A percentile compares a stretch with the other conserved stretches of the same genome.
phyloP scores from a whole-genome alignment of 495 filamentous ascomycete species.

The Tuber indicum region DNA sequence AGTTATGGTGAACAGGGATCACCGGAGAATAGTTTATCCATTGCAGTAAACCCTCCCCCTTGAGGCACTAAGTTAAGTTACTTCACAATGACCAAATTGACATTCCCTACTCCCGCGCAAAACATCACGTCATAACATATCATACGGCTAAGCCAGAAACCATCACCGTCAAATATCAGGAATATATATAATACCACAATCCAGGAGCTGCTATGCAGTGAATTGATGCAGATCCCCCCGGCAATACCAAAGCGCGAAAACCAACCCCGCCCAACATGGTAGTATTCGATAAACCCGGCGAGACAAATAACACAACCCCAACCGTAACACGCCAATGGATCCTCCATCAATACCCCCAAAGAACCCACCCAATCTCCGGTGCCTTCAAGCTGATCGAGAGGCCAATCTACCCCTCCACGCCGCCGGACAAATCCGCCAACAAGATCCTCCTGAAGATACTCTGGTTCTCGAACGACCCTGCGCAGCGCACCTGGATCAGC shows the following conservation, averaged over 20 bases:
- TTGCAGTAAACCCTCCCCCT: background rate
- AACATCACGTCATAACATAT: background rate
- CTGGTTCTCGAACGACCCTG: slow-evolving; percentile 71
- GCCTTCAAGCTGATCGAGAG: slow-evolving; percentile 52
- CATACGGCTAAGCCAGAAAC: background rate
- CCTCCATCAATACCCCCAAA: slow-evolving; percentile 50
- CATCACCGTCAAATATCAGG: background rate
- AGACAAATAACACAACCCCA: background rate
- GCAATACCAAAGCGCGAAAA: background rate
- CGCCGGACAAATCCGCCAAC: slow-evolving; percentile 41
- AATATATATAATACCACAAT: background rate
- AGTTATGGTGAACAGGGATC: background rate
- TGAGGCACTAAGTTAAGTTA: background rate
- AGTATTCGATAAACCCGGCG: background rate
- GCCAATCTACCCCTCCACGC: slow-evolving; percentile 37
- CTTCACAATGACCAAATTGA: background rate
- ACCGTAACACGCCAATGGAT: slow-evolving; percentile 28
- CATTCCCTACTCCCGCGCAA: background rate
- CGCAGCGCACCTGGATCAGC: slow-evolving; percentile 72
- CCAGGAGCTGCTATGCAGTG: background rate
- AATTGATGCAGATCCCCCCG: background rate
- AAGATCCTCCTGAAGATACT: slow-evolving; percentile 58
- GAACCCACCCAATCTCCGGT: slow-evolving; percentile 45
- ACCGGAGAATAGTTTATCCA: background rate
- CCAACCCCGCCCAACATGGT: slow-evolving; percentile 2